A percentile compares a stretch with the other conserved stretches of the same genome.
phyloP scores from a whole-genome alignment of 2,329 filamentous ascomycete species.

The Botrytis byssoidea region DNA sequence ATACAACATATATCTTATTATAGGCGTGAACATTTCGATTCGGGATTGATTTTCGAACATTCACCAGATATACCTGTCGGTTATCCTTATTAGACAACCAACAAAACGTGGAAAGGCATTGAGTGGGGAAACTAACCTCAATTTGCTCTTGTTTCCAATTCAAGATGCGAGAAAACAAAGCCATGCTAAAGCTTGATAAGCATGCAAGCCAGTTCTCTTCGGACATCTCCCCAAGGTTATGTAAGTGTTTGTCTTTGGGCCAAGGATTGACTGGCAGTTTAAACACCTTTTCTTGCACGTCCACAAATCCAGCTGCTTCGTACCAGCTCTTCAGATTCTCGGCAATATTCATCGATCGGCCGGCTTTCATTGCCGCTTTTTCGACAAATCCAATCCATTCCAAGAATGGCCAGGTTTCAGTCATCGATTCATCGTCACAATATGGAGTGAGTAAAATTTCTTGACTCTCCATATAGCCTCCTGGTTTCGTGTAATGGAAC shows the following conservation, averaged over 20 bases:
- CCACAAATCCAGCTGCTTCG: constrained; percentile 52
- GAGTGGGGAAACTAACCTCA: constrained; percentile 28
- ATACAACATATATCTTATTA: constrained; percentile 35
- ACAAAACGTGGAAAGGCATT: too few relatives aligned
- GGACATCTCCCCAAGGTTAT: constrained; percentile 31
- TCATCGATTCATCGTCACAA: constrained; percentile 46
- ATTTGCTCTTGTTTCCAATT: constrained; percentile 37
- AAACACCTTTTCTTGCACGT: constrained; percentile 52
- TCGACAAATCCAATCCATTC: constrained; percentile 30
- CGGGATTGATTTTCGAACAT: constrained; percentile 32
- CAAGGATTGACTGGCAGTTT: constrained; percentile 56
- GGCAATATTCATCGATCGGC: constrained; percentile 31
- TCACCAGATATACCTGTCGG: constrained; percentile 33
- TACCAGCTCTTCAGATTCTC: constrained; percentile 34
- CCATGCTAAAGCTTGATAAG: constrained; percentile 34
- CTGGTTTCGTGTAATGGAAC: constrained; percentile 40
- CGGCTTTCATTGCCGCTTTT: constrained; percentile 29
- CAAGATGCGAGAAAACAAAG: constrained; percentile 31
- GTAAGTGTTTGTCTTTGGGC: constrained; percentile 44
- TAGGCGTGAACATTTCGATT: constrained; percentile 36
- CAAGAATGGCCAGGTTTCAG: constrained; percentile 30
- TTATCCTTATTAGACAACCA: not conserved
- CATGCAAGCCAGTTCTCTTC: constrained; percentile 35
- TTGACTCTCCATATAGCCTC: constrained; percentile 41
- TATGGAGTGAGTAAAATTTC: constrained; percentile 44